Conservation (phyloP, 495 filamentous ascomycete species). For the Daldinia bambusicola region DNA sequence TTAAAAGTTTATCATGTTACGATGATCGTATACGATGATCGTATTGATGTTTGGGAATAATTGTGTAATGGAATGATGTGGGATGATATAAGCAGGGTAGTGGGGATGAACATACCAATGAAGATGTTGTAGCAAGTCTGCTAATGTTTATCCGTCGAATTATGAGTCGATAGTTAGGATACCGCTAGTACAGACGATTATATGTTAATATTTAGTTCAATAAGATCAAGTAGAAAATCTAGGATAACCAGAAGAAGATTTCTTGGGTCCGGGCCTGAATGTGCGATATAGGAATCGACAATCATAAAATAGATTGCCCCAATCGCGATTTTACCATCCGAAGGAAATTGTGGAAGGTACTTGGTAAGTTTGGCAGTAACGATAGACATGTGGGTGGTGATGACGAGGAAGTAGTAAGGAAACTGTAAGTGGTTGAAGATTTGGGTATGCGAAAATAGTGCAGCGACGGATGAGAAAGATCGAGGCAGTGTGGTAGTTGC, state of each 20-base stretch:
- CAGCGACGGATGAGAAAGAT: neutral
- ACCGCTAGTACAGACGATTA: neutral
- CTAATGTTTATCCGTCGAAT: neutral
- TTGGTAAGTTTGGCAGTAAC: neutral
- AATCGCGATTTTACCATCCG: neutral
- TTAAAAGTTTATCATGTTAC: neutral
- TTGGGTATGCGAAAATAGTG: neutral
- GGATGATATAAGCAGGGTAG: neutral
- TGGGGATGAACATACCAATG: constrained; percentile 1
- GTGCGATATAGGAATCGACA: neutral
- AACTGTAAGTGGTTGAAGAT: neutral
- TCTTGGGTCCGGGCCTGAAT: neutral
- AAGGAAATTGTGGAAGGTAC: neutral
- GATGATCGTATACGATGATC: neutral
- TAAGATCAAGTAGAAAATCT: neutral
- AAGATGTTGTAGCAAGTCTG: neutral
- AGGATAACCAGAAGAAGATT: neutral
- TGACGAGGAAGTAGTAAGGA: neutral
- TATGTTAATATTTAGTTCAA: neutral
- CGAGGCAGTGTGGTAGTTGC: neutral
- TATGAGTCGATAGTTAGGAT: neutral
- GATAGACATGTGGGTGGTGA: neutral
- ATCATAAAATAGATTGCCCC: neutral
- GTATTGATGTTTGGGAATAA: neutral
- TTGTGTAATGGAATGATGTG: neutral